phyloP scores from a whole-genome alignment of 1,139 yeast species.

The Lodderomyces jiufengensis region DNA sequence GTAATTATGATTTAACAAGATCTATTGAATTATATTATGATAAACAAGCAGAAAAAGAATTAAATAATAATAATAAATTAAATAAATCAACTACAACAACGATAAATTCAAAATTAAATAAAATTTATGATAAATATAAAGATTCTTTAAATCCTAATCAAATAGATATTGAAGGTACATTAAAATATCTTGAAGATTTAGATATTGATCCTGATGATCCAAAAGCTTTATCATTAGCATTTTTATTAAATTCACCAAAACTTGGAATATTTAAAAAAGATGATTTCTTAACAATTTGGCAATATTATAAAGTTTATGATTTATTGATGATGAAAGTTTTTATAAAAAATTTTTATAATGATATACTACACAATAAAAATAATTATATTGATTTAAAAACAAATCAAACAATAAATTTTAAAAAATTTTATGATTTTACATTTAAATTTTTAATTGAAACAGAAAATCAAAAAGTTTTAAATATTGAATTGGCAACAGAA shows the following conservation, averaged over 20 bases:
- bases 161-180: slow-evolving; percentile 73
- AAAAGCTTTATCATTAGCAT: slow-evolving; percentile 65
- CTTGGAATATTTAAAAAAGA: slow-evolving; percentile 56
- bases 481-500: slow-evolving; percentile 60
- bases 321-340: slow-evolving; percentile 50
- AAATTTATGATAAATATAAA: slow-evolving; percentile 27
- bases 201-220: slow-evolving; percentile 72
- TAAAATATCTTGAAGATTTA: slow-evolving; percentile 61
- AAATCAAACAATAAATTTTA: slow-evolving; percentile 33
- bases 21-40: slow-evolving; percentile 29
- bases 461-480: slow-evolving; percentile 54
- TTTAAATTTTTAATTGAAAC: slow-evolving; percentile 65
- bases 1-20: slow-evolving; percentile 25
- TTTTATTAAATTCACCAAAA: slow-evolving; percentile 59
- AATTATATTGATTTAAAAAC: slow-evolving; percentile 7
- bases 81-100: neutral
- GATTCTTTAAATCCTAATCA: slow-evolving; percentile 27
- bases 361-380: slow-evolving; percentile 25
- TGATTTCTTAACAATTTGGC: slow-evolving; percentile 59
- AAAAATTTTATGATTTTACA: slow-evolving; percentile 63
- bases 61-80: slow-evolving; percentile 4
- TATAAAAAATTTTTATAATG: slow-evolving; percentile 30
- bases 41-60: slow-evolving; percentile 12
- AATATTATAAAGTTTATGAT: slow-evolving; percentile 27
- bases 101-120: slow-evolving; percentile 18